phyloP scores from a whole-genome alignment of 345 rosid genomes.

The Trapa incisa region DNA sequence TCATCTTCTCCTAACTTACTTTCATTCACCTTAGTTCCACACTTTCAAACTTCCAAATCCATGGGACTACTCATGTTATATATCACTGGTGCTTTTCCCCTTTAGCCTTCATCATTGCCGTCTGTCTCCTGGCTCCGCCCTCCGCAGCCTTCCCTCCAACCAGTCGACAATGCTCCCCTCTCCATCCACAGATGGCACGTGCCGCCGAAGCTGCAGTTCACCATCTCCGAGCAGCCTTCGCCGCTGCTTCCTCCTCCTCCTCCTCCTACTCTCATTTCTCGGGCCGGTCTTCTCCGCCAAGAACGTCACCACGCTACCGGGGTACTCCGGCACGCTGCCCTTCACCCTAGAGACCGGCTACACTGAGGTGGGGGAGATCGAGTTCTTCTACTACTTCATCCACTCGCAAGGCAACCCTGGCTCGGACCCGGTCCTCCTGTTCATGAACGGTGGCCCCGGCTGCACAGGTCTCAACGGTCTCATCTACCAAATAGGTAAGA shows the following conservation, averaged over 20 bases:
- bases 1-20: too few relatives aligned
- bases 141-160: background rate
- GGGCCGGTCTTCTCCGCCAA: constrained; percentile 5
- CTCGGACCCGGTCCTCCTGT: constrained; percentile 20
- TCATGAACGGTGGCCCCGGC: constrained; percentile 24
- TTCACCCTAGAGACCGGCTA: constrained; percentile 30
- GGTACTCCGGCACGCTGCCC: constrained; percentile 17
- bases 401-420: constrained; percentile 16
- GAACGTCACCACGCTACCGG: constrained; percentile 13
- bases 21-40: too few relatives aligned
- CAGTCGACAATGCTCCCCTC: background rate
- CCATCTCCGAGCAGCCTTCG: too few relatives aligned
- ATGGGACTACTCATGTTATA: background rate
- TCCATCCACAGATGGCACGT: background rate
- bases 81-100: background rate
- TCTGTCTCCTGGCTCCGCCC: background rate
- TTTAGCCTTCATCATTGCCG: background rate
- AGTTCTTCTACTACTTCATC: constrained; percentile 24
- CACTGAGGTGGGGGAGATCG: constrained; percentile 14
- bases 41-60: background rate
- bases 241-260: background rate
- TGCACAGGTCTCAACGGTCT: constrained; percentile 22
- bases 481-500: constrained; percentile 20
- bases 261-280: constrained; percentile 5
- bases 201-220: background rate